Percentiles rank a stretch among this genome's conserved stretches.
Conservation (phyloP, 1,284 basidiomycete species). For the Puccinia horiana region DNA sequence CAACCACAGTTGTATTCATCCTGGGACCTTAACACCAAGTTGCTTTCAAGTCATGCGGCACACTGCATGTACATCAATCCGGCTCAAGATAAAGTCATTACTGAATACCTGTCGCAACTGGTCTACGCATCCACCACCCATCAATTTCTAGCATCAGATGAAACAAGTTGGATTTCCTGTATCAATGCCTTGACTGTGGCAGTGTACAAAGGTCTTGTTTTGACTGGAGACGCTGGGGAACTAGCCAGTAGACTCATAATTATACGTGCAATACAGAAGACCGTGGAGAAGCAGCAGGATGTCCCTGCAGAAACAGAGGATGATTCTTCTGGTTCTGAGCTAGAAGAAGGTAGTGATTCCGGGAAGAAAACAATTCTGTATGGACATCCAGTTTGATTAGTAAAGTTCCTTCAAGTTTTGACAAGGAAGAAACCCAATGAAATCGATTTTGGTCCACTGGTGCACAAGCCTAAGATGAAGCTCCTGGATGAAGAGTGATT, state of each 20-base stretch:
- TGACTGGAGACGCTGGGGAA: not conserved
- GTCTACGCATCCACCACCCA: not conserved
- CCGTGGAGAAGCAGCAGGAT: not conserved
- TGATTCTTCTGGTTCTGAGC: too few relatives aligned
- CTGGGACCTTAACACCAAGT: not conserved
- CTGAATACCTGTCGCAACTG: not conserved
- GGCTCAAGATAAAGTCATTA: not conserved
- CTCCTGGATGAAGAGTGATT: too few relatives aligned
- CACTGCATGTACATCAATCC: not conserved
- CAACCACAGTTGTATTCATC: not conserved
- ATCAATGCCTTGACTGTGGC: not conserved
- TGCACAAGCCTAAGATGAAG: too few relatives aligned
- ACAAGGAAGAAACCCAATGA: too few relatives aligned
- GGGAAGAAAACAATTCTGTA: not conserved
- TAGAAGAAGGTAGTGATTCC: not conserved
- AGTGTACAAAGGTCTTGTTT: not conserved
- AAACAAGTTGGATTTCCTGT: not conserved
- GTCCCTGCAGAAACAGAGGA: too few relatives aligned
- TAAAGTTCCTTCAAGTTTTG: too few relatives aligned
- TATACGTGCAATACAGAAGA: not conserved
- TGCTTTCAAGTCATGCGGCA: conserved; percentile 2
- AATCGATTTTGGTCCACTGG: too few relatives aligned
- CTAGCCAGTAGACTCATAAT: not conserved
- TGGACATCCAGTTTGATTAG: not conserved
- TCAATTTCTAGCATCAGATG: not conserved